Base-by-base conservation (phyloP, 352 stramenopile species). In the Globisporangium paddicum region DNA sequence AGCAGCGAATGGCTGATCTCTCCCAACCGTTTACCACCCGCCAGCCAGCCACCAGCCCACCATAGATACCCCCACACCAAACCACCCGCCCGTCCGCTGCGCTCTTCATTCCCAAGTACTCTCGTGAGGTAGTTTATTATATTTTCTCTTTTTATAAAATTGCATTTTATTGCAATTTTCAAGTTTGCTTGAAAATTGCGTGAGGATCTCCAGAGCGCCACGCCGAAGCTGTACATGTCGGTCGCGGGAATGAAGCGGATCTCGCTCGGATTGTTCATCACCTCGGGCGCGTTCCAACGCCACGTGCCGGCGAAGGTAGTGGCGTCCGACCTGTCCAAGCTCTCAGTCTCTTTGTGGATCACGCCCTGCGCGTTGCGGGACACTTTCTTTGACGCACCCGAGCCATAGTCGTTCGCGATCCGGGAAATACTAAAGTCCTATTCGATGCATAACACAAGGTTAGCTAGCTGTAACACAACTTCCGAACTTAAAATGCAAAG, bases 171-270 rank as follows among this genome's bases (percentile, higher is more conserved):
- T n/a, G n/a, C n/a, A n/a, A n/a, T n/a, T n/a, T n/a, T n/a, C n/a
- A n/a, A n/a, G n/a, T n/a, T n/a, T n/a, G n/a, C n/a, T n/a, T n/a
- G n/a, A n/a, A n/a, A n/a, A n/a, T n/a, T n/a, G n/a, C 21, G 77
- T 82, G 18, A 88, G 55, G 23, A 90, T 79, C 37, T 90, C 77
- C 80, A 88, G 7, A 88, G 60, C 47, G 73, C 66, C 57, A 90
- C 63, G 13, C 80, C 80, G 55, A 90, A 90, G 72, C 77, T 88
- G 65, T 90, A 90, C 49, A 90, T 75, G 65, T 90, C 80, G n/a
- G 80, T 88, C 44, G 79, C 77, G 28, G 77, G 77, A 60, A 87
- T 88, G 56, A 86, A 90, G 23, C 68, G 69, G 58, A 72, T 86
- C 44, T 86, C 71, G 60, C 79, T 81, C 35, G 80, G 77, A 62